Base-by-base conservation (phyloP, 768 basidiomycete genomes). In the Glaciozyma martinii region DNA sequence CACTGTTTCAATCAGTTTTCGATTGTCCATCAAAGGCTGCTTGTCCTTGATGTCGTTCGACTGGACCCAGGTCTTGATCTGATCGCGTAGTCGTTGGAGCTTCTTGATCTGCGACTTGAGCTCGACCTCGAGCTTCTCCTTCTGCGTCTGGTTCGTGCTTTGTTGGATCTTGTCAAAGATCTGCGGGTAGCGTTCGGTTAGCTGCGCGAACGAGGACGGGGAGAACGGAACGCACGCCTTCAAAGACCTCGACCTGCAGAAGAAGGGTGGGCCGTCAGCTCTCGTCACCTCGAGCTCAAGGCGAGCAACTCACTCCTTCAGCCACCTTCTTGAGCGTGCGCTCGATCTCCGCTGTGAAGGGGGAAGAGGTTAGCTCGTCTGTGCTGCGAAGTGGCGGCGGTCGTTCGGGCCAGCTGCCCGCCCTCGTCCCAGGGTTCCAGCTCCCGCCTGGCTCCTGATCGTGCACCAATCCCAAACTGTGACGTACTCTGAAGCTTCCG, bases 21-120 rank as follows among this genome's bases (percentile, higher is more conserved):
- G 85, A 81, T 94, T 92, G 52, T 98, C 95, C 74, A 94, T 78
- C 72, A 99, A 81, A 65, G 83, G 80, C 19, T 85, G 83, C 84
- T 98, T 99, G 84, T 99, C 95, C 81, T 98, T 98, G 78, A 99
- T 95, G 79, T 99, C 95, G 77, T 90, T 91, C 78, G 86, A 91
- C 53, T 90, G 87, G 53, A 94, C 85, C 95, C 95, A 99, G 3
- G 90, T 90, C 79, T 90, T 90, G 77, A 90, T 88, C 80, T 89
- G 88, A 79, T 90, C 88, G 67, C 88, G 80, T 68, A 89, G 76
- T 66, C 88, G 82, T 77, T 90, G 88, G 0, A 90, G 82, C 77
- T 89, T 89, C 85, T 99, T 99, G 75, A 99, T 98, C 81, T 99
- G 95, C 57, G 92, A 94, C 80, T 98, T 92, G 76, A 98, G 80